Evolutionary conservation across 1,284 basidiomycete species (phyloP), one percentile per base, ranked within the genome.

Genomic region (Malassezia caprae): DNA sequence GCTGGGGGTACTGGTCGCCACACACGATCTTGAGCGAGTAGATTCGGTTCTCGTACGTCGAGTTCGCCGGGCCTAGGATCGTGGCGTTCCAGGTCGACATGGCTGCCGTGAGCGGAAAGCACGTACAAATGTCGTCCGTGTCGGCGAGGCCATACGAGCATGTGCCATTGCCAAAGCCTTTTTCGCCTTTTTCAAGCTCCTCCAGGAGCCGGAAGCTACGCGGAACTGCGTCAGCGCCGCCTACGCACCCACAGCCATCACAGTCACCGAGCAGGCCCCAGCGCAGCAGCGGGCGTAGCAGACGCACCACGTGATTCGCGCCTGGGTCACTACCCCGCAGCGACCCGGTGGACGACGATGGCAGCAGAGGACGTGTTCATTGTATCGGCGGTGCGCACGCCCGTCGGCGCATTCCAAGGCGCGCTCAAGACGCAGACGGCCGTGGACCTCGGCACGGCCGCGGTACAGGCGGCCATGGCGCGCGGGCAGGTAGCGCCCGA

Each of bases 71-170:
- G 8, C 93, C 94, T 62, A 98, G 89, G 78, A 98, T 93, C 11
- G 94, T 98, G 37, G 91, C 93, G 74, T 94, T 96, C 93, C 93
- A 98, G 75, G 90, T 82, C 77, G 84, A 87, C 93, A 98, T 96
- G 59, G 68, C 68, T 72, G 49, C 45, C 17, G 11, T 35, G 11
- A 52, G 28, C 19, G 34, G 2, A 15, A 32, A 13, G 26, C 2
- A 69, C 70, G 62, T 48, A 73, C 70, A 61, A 34, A 72, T 63
- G 59, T 73, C 72, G 31, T 59, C 65, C 28, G 64, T 64, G 30
- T 73, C 71, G 28, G 70, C 72, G 17, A 74, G 65, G 53, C 91
- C 91, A 69, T 96, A 96, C 28, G 88, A 91, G 79, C 90, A 94
- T 32, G 86, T 89, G 56, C 91, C 93, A 78, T 96, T 93, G 61